phyloP scores from a whole-genome alignment of 2,329 filamentous ascomycete species.

The Aspergillus novofumigatus region DNA sequence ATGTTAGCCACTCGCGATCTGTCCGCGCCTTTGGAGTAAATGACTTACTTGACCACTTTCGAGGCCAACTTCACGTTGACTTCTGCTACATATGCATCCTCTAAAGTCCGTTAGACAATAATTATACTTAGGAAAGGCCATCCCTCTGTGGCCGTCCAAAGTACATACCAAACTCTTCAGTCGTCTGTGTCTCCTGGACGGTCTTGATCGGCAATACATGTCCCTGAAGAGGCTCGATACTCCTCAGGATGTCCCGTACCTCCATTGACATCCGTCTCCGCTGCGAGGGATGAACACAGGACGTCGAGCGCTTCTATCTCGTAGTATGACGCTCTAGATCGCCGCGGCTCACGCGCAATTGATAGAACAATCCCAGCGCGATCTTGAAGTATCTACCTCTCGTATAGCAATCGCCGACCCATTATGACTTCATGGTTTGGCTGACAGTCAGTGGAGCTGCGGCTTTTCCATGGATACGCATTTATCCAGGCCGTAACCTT shows the following conservation, averaged over 20 bases:
- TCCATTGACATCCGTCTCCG: slow-evolving; percentile 17
- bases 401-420: neutral
- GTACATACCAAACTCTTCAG: slow-evolving; percentile 38
- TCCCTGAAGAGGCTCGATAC: slow-evolving; percentile 29
- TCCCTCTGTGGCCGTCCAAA: too few relatives aligned
- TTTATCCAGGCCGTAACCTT: slow-evolving; percentile 15
- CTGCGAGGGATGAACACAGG: neutral
- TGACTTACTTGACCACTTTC: slow-evolving; percentile 40
- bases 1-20: neutral
- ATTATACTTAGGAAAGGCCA: neutral
- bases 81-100: slow-evolving; percentile 41
- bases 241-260: slow-evolving; percentile 17
- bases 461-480: neutral
- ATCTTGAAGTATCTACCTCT: neutral
- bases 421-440: neutral
- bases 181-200: slow-evolving; percentile 40
- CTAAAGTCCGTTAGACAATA: slow-evolving; percentile 22
- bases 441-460: neutral
- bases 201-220: slow-evolving; percentile 40
- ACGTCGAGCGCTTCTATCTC: neutral
- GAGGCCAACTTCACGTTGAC: slow-evolving; percentile 43
- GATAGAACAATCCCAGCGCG: neutral
- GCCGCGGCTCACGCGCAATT: neutral
- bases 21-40: neutral
- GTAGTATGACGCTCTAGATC: neutral